phyloP scores from a whole-genome alignment of 768 basidiomycete genomes.

The Termitomyces sp. region DNA sequence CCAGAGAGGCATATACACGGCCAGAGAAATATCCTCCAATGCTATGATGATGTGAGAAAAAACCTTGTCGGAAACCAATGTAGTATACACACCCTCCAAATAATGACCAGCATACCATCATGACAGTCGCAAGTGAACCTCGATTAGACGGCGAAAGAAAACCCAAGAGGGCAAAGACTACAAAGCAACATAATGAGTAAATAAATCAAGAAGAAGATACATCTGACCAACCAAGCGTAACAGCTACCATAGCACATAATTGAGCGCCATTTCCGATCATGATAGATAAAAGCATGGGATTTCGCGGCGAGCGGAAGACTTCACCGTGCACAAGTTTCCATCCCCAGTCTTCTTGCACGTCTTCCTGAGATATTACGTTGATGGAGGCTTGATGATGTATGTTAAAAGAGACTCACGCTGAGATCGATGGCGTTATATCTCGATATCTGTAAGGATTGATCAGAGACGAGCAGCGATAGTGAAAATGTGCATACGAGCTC shows the following conservation, averaged over 20 bases:
- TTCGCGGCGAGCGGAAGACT: constrained; percentile 81
- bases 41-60: constrained; percentile 28
- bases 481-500: constrained; percentile 17
- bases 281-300: constrained; percentile 74
- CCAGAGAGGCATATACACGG: constrained; percentile 73
- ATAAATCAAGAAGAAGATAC: background rate
- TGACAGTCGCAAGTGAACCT: constrained; percentile 88
- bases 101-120: constrained; percentile 92
- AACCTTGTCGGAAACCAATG: background rate
- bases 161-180: constrained; percentile 87
- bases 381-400: background rate
- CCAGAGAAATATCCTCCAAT: constrained; percentile 88
- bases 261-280: constrained; percentile 91
- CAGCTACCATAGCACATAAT: constrained; percentile 76
- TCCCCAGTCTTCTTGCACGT: constrained; percentile 96
- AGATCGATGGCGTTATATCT: constrained; percentile 95
- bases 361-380: constrained; percentile 49
- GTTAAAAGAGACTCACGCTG: constrained; percentile 44
- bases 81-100: constrained; percentile 72
- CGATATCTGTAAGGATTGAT: constrained; percentile 50
- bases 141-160: constrained; percentile 96
- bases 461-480: background rate
- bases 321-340: constrained; percentile 98
- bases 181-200: constrained; percentile 4
- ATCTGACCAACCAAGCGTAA: constrained; percentile 65